Percentiles rank a stretch among this genome's conserved stretches.
Conservation (phyloP, 106 monocot species). For the Hemerocallis citrina region DNA sequence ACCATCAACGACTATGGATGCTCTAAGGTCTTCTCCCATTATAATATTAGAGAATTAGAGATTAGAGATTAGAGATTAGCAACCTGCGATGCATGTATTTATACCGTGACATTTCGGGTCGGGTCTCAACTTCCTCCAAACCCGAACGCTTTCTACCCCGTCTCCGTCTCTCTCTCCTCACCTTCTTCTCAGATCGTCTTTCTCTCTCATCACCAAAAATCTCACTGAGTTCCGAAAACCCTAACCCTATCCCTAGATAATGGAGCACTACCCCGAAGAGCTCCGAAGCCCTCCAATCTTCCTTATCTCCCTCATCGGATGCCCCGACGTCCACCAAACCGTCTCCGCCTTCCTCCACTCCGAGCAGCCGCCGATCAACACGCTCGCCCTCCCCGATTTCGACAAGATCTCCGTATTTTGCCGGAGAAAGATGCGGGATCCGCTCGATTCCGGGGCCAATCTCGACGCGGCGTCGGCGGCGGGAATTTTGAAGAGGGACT, state of each 20-base stretch:
- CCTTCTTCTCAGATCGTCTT: neutral
- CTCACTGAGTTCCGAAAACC: neutral
- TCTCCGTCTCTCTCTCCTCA: neutral
- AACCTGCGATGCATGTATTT: no score
- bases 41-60: no score
- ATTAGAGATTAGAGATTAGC: no score
- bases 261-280: constrained; percentile 10
- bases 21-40: no score
- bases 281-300: constrained; percentile 7
- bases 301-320: constrained; percentile 49
- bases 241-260: constrained; percentile 26
- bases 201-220: neutral
- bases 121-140: no score
- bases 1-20: no score
- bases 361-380: constrained; percentile 91
- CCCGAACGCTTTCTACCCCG: no score
- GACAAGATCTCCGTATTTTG: constrained; percentile 51
- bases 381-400: constrained; percentile 77
- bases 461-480: constrained; percentile 9
- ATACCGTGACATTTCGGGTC: no score
- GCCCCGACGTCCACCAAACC: constrained; percentile 60
- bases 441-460: constrained; percentile 15
- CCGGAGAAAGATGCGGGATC: constrained; percentile 31
- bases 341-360: constrained; percentile 74
- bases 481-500: constrained; percentile 79